These are phyloP conservation scores for Blastobotrys buckinghamii DNA, from an alignment of 1,139 yeast species.

Conservation along the genomic window DNA sequence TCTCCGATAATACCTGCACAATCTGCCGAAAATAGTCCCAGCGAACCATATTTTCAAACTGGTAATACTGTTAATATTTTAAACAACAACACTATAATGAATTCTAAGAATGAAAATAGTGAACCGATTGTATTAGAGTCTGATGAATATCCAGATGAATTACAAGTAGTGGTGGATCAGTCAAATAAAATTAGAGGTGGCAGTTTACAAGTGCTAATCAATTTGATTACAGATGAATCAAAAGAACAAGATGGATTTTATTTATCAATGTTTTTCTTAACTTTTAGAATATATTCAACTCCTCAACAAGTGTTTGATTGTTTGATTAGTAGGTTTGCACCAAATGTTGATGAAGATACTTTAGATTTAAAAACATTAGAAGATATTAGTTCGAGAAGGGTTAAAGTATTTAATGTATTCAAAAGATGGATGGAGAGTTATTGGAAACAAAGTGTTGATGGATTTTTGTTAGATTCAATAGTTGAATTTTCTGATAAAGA, in stretches of 20 bases:
- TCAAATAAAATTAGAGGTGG: conserved; percentile 63
- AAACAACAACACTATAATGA: neutral
- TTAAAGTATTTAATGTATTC: conserved; percentile 60
- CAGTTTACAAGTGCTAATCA: conserved; percentile 68
- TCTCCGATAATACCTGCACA: conserved; percentile 17
- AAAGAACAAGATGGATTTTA: conserved; percentile 62
- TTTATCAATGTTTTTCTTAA: conserved; percentile 70
- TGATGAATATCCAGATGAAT: conserved; percentile 14
- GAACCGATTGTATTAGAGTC: conserved; percentile 13
- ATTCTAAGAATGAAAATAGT: neutral
- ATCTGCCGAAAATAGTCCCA: conserved; percentile 12
- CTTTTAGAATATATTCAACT: conserved; percentile 69
- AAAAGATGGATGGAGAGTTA: conserved; percentile 84
- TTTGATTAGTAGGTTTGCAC: conserved; percentile 60
- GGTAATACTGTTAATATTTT: neutral
- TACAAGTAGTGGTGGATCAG: conserved; percentile 40
- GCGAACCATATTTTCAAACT: conserved; percentile 13
- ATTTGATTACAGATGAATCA: conserved; percentile 63
- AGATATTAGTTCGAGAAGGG: conserved; percentile 54
- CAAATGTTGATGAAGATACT: conserved; percentile 35
- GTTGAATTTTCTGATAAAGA: conserved; percentile 68
- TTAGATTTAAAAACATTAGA: conserved; percentile 25
- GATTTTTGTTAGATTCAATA: conserved; percentile 56
- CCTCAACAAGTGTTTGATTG: conserved; percentile 67
- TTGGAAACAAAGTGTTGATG: conserved; percentile 67